phyloP scores from a whole-genome alignment of 2,329 filamentous ascomycete species.

The Alternaria brassicae region DNA sequence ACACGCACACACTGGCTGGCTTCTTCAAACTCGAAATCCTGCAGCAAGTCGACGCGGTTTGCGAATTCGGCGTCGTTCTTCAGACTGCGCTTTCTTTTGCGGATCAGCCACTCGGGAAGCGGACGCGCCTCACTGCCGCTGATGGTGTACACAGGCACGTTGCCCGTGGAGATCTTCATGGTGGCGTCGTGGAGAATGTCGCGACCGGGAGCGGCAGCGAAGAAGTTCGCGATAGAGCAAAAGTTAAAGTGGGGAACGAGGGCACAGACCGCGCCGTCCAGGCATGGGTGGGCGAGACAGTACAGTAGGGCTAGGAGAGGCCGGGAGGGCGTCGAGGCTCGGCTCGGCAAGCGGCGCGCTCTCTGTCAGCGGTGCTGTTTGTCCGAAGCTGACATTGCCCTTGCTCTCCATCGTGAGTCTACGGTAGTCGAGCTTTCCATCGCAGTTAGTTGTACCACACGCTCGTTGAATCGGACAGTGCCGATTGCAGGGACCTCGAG shows the following conservation, averaged over 20 bases:
- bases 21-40: slow-evolving; percentile 98
- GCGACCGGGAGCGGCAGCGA: slow-evolving; percentile 5
- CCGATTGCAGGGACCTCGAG: background rate
- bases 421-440: background rate
- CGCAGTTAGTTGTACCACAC: background rate
- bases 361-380: too few species aligned
- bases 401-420: too few species aligned
- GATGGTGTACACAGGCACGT: slow-evolving; percentile 92
- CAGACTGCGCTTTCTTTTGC: slow-evolving; percentile 81
- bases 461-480: background rate
- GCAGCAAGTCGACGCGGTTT: slow-evolving; percentile 90
- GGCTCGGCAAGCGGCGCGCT: background rate
- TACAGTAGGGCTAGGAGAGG: background rate
- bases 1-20: slow-evolving; percentile 88
- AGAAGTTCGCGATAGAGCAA: slow-evolving; percentile 10
- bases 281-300: background rate
- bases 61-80: slow-evolving; percentile 94
- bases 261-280: background rate
- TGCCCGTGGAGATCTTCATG: slow-evolving; percentile 84
- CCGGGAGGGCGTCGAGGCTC: background rate
- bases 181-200: slow-evolving; percentile 23
- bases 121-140: slow-evolving; percentile 87
- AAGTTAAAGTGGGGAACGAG: slow-evolving; percentile 4
- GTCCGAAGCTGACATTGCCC: background rate
- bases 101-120: slow-evolving; percentile 93